Evolutionary conservation across 164 flowering plant species (phyloP).

Genomic region (Euptelea pleiosperma): DNA sequence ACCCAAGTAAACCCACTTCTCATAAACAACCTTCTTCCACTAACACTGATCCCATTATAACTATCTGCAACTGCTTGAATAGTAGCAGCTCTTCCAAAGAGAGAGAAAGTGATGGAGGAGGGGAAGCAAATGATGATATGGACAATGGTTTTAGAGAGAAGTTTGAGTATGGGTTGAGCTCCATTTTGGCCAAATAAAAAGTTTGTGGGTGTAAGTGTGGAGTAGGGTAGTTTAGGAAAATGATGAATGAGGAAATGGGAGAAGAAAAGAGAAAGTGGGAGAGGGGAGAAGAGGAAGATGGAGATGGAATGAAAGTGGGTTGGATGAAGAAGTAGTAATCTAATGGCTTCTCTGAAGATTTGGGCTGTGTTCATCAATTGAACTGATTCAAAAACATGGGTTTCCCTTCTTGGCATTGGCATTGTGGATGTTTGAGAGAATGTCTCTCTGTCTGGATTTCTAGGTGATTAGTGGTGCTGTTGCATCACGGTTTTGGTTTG

Average conservation of each 20-base stretch:
- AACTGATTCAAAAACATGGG: slow-evolving; percentile 24
- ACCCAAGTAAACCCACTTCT: slow-evolving; percentile 32
- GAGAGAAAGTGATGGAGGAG: slow-evolving; percentile 34
- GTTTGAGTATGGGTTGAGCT: slow-evolving; percentile 16
- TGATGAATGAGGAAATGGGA: slow-evolving; percentile 33
- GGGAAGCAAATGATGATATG: slow-evolving; percentile 34
- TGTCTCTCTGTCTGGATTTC: background rate
- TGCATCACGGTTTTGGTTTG: slow-evolving; percentile 7
- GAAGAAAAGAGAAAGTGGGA: slow-evolving; percentile 30
- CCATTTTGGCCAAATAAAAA: slow-evolving; percentile 18
- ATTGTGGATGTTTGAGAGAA: background rate
- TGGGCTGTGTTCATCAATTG: slow-evolving; percentile 27
- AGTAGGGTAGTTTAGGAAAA: slow-evolving; percentile 23
- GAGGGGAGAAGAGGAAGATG: slow-evolving; percentile 37
- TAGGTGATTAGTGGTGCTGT: too few species aligned
- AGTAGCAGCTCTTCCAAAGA: slow-evolving; percentile 40
- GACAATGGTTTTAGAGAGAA: slow-evolving; percentile 28
- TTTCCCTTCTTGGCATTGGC: slow-evolving; percentile 28
- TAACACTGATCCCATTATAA: slow-evolving; percentile 30
- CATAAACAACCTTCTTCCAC: slow-evolving; percentile 24
- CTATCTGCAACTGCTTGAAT: slow-evolving; percentile 34
- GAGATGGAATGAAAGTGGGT: slow-evolving; percentile 38
- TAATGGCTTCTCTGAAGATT: slow-evolving; percentile 31
- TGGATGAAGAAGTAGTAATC: slow-evolving; percentile 35
- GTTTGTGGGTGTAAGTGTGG: slow-evolving; percentile 13